phyloP scores from a whole-genome alignment of 352 stramenopile species.

The Thraustotheca clavata region DNA sequence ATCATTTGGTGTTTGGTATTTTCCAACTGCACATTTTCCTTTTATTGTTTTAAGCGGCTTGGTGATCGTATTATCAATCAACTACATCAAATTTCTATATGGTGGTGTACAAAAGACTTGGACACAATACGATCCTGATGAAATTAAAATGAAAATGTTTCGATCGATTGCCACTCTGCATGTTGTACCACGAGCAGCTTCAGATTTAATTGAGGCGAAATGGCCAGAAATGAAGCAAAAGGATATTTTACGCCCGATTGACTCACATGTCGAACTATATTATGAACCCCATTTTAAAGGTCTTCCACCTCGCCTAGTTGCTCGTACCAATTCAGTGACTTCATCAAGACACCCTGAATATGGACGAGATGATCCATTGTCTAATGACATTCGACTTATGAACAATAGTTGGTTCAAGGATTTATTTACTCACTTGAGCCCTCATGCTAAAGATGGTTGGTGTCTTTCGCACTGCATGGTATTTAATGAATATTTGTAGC shows the following conservation, averaged over 20 bases:
- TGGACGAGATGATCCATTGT: slow-evolving; percentile 19
- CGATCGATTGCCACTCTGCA: slow-evolving; percentile 30
- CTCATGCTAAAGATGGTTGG: slow-evolving; percentile 22
- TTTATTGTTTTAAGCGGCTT: neutral
- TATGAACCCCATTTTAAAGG: slow-evolving; percentile 38
- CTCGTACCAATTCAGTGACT: slow-evolving; percentile 26
- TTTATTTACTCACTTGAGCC: slow-evolving; percentile 23
- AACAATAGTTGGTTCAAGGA: slow-evolving; percentile 28
- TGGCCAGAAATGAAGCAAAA: neutral
- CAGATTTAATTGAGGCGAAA: slow-evolving; percentile 9
- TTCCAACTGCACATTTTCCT: slow-evolving; percentile 23
- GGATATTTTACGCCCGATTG: slow-evolving; percentile 1
- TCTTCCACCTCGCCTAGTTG: slow-evolving; percentile 28
- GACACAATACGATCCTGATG: slow-evolving; percentile 23
- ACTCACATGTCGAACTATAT: slow-evolving; percentile 28
- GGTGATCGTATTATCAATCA: slow-evolving; percentile 20
- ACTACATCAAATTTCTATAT: slow-evolving; percentile 18
- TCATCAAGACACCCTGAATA: slow-evolving; percentile 19
- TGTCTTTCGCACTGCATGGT: neutral
- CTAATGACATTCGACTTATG: slow-evolving; percentile 22
- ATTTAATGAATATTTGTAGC: neutral
- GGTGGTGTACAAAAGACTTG: slow-evolving; percentile 28
- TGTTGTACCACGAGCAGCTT: slow-evolving; percentile 24
- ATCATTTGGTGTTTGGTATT: slow-evolving; percentile 21
- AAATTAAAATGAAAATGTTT: slow-evolving; percentile 24